A percentile compares a stretch with the other conserved stretches of the same genome.
Evolutionary conservation across 345 rosid species (phyloP).

Genomic region (Clausena lansium): DNA sequence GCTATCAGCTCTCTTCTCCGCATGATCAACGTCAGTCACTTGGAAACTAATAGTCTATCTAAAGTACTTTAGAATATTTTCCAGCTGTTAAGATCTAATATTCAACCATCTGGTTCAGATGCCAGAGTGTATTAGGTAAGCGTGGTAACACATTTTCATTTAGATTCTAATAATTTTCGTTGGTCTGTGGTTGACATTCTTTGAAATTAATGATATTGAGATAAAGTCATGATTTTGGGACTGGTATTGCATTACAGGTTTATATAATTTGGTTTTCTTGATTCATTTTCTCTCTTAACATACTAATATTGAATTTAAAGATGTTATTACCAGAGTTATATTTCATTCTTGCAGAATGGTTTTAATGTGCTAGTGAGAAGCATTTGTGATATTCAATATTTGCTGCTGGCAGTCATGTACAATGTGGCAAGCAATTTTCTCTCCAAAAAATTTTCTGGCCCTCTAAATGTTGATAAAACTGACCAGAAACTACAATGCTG

Average conservation of each 20-base stretch:
- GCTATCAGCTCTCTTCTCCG: background rate
- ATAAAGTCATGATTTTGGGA: background rate
- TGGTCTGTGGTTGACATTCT: background rate
- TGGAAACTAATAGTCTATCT: background rate
- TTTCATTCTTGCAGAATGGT: slow-evolving; percentile 53
- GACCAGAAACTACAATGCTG: slow-evolving; percentile 69
- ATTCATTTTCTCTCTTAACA: background rate
- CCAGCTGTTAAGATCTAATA: background rate
- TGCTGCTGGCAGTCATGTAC: slow-evolving; percentile 83
- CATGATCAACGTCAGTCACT: background rate
- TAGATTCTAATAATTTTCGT: background rate
- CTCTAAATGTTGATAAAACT: slow-evolving; percentile 41
- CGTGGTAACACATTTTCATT: background rate
- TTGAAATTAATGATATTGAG: background rate
- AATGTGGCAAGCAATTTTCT: slow-evolving; percentile 58
- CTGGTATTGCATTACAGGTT: background rate
- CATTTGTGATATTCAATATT: slow-evolving; percentile 61
- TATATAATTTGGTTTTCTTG: slow-evolving; percentile 10
- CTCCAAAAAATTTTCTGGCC: slow-evolving; percentile 51
- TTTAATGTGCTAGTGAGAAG: slow-evolving; percentile 36
- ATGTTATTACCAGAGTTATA: slow-evolving; percentile 9
- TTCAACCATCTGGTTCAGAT: background rate
- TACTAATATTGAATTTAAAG: slow-evolving; percentile 1
- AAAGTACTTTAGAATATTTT: background rate
- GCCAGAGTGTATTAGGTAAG: background rate